Evolutionary conservation across 2,329 filamentous ascomycete species (phyloP).

Genomic region (Epichloe coenophiala): DNA sequence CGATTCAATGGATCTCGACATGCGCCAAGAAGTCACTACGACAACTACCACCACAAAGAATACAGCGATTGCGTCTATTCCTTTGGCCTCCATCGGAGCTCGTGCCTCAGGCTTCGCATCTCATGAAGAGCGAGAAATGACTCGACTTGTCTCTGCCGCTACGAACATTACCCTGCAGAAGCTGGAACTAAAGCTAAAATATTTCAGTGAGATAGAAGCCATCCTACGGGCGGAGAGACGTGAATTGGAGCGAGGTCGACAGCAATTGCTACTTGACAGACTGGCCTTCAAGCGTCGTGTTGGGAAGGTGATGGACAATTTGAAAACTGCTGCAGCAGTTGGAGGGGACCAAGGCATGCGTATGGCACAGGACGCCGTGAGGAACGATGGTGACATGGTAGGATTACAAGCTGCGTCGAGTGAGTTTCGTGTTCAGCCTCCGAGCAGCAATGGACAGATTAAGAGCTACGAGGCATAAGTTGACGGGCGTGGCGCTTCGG

Average conservation of each 20-base stretch:
- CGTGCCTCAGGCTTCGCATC: constrained; percentile 80
- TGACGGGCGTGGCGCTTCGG: background rate
- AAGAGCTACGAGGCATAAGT: constrained; percentile 43
- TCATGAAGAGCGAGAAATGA: constrained; percentile 94
- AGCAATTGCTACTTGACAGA: constrained; percentile 87
- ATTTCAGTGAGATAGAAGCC: constrained; percentile 92
- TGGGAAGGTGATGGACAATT: constrained; percentile 62
- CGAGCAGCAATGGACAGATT: constrained; percentile 39
- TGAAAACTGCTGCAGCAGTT: constrained; percentile 40
- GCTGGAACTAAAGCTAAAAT: constrained; percentile 86
- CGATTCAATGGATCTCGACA: constrained; percentile 53
- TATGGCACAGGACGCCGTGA: constrained; percentile 29
- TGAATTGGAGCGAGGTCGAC: constrained; percentile 80
- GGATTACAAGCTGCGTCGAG: constrained; percentile 35
- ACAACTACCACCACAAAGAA: constrained; percentile 35
- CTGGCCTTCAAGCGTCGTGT: constrained; percentile 82
- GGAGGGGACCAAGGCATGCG: constrained; percentile 37
- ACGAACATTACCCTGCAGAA: constrained; percentile 94
- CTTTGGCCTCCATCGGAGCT: constrained; percentile 73
- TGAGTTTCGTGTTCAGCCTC: constrained; percentile 34
- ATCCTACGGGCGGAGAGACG: constrained; percentile 83
- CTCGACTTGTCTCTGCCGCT: constrained; percentile 77
- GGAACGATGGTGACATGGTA: constrained; percentile 37
- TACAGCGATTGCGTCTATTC: constrained; percentile 55
- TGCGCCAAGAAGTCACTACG: constrained; percentile 36